Evolutionary conservation across 768 basidiomycete species (phyloP), one percentile per base, ranked within the genome.

Genomic region (Termitomyces sp.): DNA sequence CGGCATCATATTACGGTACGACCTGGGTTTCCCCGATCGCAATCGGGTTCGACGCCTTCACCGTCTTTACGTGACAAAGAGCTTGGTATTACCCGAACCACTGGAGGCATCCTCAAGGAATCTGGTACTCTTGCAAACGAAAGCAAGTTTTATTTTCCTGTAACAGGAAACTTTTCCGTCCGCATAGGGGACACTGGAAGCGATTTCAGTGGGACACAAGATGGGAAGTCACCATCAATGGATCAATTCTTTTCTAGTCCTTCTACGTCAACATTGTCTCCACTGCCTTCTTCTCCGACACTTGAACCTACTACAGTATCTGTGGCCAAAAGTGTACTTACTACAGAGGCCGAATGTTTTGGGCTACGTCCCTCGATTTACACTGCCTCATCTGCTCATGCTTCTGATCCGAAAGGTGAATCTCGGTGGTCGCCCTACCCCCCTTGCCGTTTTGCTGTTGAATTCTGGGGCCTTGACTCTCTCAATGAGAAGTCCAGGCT

Each of bases 401-500:
- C 73, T 11, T 71, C 65, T 14, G 80, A 82, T 60, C 56, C 74
- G 0, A 70, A 69, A n/a, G 80, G 79, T 3, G 79, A 79, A 71
- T 62, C 62, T 9, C 72, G 73, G 35, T 92, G 87, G 86, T 80
- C 86, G 0, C 76, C 81, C n/a, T 83, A 84, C 65, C 85, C 88
- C 46, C 94, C 94, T 0, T 90, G 79, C 71, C 82, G 94, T 22
- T 92, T 96, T 67, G 83, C 84, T 9, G 90, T 93, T 52, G 94
- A 96, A 70, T 96, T 96, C 67, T 95, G 90, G 88, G 88, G 89
- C 65, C 79, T 93, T 20, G 87, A 90, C 59, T 72, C 77, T 35
- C 77, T 97, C 40, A 87, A 86, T 57, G 94, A 96, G 73, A 96
- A 94, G 72, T 84, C 85, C 52, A 79, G 92, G 16, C 70, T 91